phyloP scores from a whole-genome alignment of 306 rosid species.

The Medicago arabica region DNA sequence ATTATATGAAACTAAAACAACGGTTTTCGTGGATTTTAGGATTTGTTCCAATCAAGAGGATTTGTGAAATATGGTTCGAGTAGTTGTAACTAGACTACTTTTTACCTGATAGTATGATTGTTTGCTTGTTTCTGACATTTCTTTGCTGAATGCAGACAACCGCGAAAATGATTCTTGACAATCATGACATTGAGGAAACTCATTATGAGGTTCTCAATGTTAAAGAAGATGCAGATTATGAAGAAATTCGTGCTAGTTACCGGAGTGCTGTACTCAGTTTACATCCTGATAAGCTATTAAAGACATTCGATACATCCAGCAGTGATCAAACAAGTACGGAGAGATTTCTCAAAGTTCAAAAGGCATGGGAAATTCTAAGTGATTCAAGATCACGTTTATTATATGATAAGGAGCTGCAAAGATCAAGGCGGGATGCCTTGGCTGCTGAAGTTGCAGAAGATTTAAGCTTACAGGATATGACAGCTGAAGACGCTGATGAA shows the following conservation, averaged over 20 bases:
- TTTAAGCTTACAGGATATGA: slow-evolving; percentile 68
- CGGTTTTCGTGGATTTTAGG: slow-evolving; percentile 13
- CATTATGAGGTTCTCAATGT: slow-evolving; percentile 70
- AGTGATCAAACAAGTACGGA: slow-evolving; percentile 45
- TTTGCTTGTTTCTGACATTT: slow-evolving; percentile 19
- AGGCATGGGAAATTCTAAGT: slow-evolving; percentile 94
- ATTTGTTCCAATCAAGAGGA: slow-evolving; percentile 20
- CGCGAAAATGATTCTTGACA: slow-evolving; percentile 56
- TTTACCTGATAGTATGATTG: neutral
- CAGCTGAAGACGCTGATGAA: slow-evolving; percentile 62
- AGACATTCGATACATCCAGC: slow-evolving; percentile 40
- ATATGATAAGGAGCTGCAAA: slow-evolving; percentile 64
- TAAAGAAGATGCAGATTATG: slow-evolving; percentile 73
- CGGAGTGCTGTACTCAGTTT: slow-evolving; percentile 72
- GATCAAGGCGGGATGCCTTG: slow-evolving; percentile 58
- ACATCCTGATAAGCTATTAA: slow-evolving; percentile 86
- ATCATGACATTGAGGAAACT: slow-evolving; percentile 56
- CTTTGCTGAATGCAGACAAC: slow-evolving; percentile 30
- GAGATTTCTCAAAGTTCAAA: slow-evolving; percentile 75
- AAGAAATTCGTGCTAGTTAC: slow-evolving; percentile 79
- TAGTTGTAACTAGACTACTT: slow-evolving; percentile 13
- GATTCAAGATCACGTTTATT: slow-evolving; percentile 57
- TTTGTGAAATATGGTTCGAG: slow-evolving; percentile 24
- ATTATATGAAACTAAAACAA: neutral
- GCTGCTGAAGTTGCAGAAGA: slow-evolving; percentile 83